Evolutionary conservation across 306 rosid species (phyloP).

Genomic region (Styphnolobium japonicum): DNA sequence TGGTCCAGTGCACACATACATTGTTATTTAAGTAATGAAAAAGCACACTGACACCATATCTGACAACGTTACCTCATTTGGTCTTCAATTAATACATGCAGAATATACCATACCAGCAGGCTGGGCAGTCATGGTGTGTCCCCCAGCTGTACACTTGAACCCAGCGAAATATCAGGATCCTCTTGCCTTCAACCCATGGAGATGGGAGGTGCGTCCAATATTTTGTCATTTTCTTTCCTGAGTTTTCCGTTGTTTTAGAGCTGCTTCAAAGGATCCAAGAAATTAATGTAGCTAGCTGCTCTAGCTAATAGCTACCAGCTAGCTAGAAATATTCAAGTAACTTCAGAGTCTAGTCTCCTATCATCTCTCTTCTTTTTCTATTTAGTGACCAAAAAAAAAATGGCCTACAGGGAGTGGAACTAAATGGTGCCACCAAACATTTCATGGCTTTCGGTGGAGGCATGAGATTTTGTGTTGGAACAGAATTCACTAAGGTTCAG

Average conservation of each 20-base stretch:
- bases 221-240: not conserved
- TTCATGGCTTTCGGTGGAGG: conserved; percentile 99
- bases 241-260: not conserved
- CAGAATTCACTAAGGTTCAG: conserved; percentile 89
- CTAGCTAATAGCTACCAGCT: not conserved
- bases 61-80: conserved; percentile 24
- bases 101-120: conserved; percentile 90
- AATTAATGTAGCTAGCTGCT: not conserved
- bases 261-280: not conserved
- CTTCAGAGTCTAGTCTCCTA: not conserved
- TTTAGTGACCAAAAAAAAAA: conserved; percentile 2
- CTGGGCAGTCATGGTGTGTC: conserved; percentile 97
- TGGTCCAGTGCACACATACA: conserved; percentile 13
- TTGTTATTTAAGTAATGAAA: conserved; percentile 21
- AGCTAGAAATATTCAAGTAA: not conserved
- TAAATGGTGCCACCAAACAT: conserved; percentile 61
- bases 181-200: conserved; percentile 73
- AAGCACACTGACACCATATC: conserved; percentile 4
- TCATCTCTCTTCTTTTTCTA: not conserved
- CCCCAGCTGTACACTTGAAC: conserved; percentile 92
- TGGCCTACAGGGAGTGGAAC: conserved; percentile 59
- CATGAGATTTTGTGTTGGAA: conserved; percentile 97
- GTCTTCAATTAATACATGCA: conserved; percentile 37
- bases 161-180: conserved; percentile 80
- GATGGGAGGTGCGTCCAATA: conserved; percentile 71